Conservation (phyloP, 345 rosid genomes). For the Syzygium aromaticum region DNA sequence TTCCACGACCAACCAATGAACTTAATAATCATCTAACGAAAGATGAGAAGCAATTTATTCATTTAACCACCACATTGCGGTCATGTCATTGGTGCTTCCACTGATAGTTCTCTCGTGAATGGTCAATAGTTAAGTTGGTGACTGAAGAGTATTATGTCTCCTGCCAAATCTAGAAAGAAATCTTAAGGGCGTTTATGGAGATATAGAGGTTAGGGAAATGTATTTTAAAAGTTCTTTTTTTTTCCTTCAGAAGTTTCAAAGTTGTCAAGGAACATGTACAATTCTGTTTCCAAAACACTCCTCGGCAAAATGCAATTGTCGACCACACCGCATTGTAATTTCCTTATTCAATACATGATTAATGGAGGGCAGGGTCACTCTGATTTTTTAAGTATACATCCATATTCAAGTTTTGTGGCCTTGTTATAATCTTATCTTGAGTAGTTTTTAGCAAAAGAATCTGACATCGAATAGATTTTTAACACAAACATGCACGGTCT, state of each 20-base stretch:
- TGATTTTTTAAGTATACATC: background rate
- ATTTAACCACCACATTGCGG: background rate
- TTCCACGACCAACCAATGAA: too few relatives aligned
- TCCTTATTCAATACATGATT: background rate
- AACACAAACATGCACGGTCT: background rate
- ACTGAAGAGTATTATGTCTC: background rate
- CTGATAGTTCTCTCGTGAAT: background rate
- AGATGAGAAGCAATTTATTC: background rate
- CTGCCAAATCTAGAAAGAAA: background rate
- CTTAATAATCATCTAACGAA: background rate
- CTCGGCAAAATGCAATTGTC: background rate
- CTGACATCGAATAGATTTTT: background rate
- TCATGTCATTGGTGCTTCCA: background rate
- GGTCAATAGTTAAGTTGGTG: background rate
- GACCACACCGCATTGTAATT: background rate
- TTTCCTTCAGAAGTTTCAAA: background rate
- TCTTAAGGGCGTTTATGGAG: background rate
- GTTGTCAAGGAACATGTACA: background rate
- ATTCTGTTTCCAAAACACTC: background rate
- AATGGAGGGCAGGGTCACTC: background rate
- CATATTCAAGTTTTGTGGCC: background rate
- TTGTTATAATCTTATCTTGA: background rate
- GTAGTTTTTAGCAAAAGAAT: background rate
- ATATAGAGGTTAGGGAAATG: background rate
- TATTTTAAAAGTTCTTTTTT: too few relatives aligned